A percentile compares a stretch with the other conserved stretches of the same genome.
Conservation (phyloP, 805 yeast species). For the Yamadazyma phyllophila region DNA sequence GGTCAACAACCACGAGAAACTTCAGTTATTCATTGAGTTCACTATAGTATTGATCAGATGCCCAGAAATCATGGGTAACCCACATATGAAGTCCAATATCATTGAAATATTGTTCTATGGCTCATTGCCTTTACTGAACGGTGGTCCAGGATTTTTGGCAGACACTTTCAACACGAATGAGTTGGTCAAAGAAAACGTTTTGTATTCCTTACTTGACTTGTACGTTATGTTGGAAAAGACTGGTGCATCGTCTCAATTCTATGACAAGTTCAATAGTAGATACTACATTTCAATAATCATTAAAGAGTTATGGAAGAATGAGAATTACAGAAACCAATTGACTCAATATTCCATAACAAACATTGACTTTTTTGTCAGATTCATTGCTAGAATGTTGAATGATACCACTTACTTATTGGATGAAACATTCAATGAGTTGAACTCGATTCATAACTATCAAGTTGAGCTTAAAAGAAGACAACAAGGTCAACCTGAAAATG, state of each 20-base stretch:
- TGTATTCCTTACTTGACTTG: conserved; percentile 82
- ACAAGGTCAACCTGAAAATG: conserved; percentile 28
- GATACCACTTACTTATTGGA: conserved; percentile 90
- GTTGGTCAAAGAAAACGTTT: conserved; percentile 59
- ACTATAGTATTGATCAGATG: conserved; percentile 74
- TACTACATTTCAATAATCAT: conserved; percentile 81
- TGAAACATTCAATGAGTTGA: conserved; percentile 79
- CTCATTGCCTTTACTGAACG: conserved; percentile 51
- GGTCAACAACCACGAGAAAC: conserved; percentile 48
- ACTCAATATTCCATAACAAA: conserved; percentile 62
- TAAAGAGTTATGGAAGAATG: conserved; percentile 79
- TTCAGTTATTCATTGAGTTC: conserved; percentile 64
- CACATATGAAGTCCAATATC: conserved; percentile 84
- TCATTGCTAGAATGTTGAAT: conserved; percentile 91
- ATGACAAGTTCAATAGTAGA: conserved; percentile 91
- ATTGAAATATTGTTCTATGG: conserved; percentile 82
- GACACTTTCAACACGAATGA: conserved; percentile 62
- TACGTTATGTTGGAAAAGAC: conserved; percentile 95
- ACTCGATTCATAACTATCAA: conserved; percentile 74
- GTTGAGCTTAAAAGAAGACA: conserved; percentile 55
- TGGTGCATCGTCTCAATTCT: conserved; percentile 91
- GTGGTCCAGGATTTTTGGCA: conserved; percentile 72
- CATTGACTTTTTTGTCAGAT: conserved; percentile 83
- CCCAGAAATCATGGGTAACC: conserved; percentile 84
- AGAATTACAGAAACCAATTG: conserved; percentile 65